These are phyloP conservation scores for Lagerstroemia speciosa DNA, from an alignment of 345 rosid genomes.

Conservation along the genomic window DNA sequence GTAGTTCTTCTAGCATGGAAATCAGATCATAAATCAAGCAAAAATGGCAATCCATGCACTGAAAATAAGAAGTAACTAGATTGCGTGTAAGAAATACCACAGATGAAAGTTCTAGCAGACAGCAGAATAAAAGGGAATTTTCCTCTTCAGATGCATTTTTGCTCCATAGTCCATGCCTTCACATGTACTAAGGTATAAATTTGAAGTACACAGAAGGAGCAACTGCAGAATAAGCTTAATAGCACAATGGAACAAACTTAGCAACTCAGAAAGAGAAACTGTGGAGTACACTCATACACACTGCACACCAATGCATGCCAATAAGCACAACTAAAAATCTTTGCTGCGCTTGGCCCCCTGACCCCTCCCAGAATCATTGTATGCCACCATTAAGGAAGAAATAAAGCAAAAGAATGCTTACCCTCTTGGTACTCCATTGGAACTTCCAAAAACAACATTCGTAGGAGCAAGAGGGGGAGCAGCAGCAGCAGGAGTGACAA, in stretches of 20 bases:
- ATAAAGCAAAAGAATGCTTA: background rate
- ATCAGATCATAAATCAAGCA: background rate
- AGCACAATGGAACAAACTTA: no score
- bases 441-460: constrained; percentile 37
- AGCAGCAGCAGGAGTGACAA: constrained; percentile 35
- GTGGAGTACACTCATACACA: background rate
- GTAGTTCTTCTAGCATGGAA: background rate
- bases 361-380: background rate
- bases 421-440: constrained; percentile 15
- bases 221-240: background rate
- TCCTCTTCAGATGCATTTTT: background rate
- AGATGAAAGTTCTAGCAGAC: background rate
- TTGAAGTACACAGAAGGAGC: background rate
- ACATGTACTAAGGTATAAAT: background rate
- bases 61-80: background rate
- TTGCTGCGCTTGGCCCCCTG: background rate
- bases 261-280: no score
- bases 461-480: constrained; percentile 26
- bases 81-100: background rate
- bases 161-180: background rate
- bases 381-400: background rate
- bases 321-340: background rate
- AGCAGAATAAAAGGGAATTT: background rate
- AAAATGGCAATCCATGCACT: background rate
- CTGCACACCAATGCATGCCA: no score